Conservation (phyloP, 2,329 filamentous ascomycete genomes). For the Aspergillus calidoustus region DNA sequence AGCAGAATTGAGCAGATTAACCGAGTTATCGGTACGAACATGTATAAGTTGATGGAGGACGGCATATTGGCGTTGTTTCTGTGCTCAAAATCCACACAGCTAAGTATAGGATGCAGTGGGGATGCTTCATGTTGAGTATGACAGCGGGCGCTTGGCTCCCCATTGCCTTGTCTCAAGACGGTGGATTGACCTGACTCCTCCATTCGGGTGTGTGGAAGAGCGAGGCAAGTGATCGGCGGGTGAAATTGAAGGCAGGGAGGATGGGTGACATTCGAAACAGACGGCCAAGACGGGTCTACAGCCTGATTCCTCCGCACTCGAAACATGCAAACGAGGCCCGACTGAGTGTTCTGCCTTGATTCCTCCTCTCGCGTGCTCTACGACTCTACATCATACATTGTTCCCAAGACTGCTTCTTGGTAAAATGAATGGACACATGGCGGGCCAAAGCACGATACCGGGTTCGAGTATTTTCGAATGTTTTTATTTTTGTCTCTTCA, state of each 20-base stretch:
- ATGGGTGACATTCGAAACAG: neutral
- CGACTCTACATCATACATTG: neutral
- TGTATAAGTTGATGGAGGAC: neutral
- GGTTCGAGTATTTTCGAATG: slow-evolving; percentile 39
- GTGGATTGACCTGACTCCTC: neutral
- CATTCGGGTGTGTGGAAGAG: neutral
- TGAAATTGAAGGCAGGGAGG: neutral
- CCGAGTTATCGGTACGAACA: neutral
- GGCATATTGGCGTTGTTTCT: neutral
- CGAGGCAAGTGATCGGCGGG: slow-evolving; percentile 4
- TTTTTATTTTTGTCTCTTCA: slow-evolving; percentile 37
- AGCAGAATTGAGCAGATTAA: neutral
- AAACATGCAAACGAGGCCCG: neutral
- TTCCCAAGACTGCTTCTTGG: neutral
- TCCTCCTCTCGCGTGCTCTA: neutral
- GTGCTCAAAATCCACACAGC: neutral
- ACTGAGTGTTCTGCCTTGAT: neutral
- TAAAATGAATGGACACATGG: too few relatives aligned
- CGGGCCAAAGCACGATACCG: neutral
- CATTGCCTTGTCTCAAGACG: neutral
- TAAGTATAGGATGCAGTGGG: neutral
- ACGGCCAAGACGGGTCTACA: neutral
- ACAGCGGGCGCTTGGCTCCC: neutral
- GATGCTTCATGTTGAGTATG: neutral
- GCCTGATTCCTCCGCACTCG: neutral